phyloP scores from a whole-genome alignment of 805 yeast genomes.

The Cyberlindnera mississippiensis region DNA sequence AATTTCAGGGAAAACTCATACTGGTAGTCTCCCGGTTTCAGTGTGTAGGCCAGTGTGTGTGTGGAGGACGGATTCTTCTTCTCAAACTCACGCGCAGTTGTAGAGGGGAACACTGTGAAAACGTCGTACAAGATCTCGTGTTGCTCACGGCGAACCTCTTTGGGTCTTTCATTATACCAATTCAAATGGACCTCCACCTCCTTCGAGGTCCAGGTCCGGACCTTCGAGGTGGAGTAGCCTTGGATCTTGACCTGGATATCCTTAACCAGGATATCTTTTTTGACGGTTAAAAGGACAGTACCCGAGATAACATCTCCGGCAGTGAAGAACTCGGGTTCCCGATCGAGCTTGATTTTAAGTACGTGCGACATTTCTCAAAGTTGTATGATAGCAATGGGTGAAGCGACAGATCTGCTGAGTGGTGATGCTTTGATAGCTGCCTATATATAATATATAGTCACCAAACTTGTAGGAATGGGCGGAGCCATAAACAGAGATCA shows the following conservation, averaged over 20 bases:
- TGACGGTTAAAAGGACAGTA: conserved; percentile 13
- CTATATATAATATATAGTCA: too few species aligned
- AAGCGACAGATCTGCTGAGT: too few species aligned
- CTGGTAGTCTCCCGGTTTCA: conserved; percentile 43
- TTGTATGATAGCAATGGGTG: too few species aligned
- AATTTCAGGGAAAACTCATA: conserved; percentile 38
- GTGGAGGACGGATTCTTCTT: conserved; percentile 29
- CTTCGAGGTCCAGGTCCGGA: conserved; percentile 37
- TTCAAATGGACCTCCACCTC: conserved; percentile 26
- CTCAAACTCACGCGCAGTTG: conserved; percentile 41
- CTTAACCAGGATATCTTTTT: conserved; percentile 37
- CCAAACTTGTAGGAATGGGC: too few species aligned
- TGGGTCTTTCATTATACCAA: conserved; percentile 7
- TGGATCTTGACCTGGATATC: conserved; percentile 49
- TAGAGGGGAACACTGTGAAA: conserved; percentile 48
- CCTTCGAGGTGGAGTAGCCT: conserved; percentile 40
- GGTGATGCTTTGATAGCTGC: too few species aligned
- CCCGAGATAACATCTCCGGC: conserved; percentile 20
- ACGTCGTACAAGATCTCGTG: conserved; percentile 50
- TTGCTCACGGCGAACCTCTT: conserved; percentile 5
- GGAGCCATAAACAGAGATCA: too few species aligned
- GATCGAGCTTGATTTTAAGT: conserved; percentile 7
- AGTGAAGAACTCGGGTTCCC: conserved; percentile 11
- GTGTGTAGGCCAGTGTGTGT: too few species aligned
- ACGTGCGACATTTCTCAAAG: conserved; percentile 8